These are phyloP conservation scores for Kokia cookei DNA, from an alignment of 441 rosid genomes.

Conservation along the genomic window DNA sequence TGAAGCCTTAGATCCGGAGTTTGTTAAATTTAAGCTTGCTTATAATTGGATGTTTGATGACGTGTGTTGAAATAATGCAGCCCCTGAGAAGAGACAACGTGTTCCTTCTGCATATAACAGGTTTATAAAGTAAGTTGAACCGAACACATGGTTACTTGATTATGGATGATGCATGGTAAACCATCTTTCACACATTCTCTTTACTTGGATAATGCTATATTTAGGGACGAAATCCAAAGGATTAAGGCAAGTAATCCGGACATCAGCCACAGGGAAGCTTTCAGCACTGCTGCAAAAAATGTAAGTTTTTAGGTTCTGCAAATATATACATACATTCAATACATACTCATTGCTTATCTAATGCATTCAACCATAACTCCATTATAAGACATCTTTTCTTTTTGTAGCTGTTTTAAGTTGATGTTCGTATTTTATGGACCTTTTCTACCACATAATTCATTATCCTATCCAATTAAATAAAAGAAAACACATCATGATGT, in stretches of 20 bases:
- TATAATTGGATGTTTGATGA: neutral
- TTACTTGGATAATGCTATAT: neutral
- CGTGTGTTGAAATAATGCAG: conserved; percentile 29
- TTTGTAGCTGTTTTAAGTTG: no score
- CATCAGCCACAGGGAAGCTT: conserved; percentile 95
- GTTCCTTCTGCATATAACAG: conserved; percentile 98
- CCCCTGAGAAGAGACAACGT: conserved; percentile 96
- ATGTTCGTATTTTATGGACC: no score
- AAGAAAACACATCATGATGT: no score
- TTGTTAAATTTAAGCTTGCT: neutral
- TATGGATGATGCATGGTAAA: neutral
- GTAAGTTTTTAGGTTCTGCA: conserved; percentile 34
- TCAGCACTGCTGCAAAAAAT: conserved; percentile 97
- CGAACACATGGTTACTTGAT: neutral
- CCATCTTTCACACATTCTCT: neutral
- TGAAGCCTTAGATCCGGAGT: neutral
- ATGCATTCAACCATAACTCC: neutral
- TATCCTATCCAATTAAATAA: no score
- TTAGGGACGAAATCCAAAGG: conserved; percentile 97
- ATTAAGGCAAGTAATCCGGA: conserved; percentile 92
- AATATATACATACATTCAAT: neutral
- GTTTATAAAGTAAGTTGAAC: conserved; percentile 76
- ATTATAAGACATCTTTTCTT: neutral
- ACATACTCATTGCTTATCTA: no score
- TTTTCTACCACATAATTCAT: no score